Evolutionary conservation across 208 protist genomes (phyloP), one percentile per base, ranked within the genome.

Genomic region (Acanthamoeba triangularis): DNA sequence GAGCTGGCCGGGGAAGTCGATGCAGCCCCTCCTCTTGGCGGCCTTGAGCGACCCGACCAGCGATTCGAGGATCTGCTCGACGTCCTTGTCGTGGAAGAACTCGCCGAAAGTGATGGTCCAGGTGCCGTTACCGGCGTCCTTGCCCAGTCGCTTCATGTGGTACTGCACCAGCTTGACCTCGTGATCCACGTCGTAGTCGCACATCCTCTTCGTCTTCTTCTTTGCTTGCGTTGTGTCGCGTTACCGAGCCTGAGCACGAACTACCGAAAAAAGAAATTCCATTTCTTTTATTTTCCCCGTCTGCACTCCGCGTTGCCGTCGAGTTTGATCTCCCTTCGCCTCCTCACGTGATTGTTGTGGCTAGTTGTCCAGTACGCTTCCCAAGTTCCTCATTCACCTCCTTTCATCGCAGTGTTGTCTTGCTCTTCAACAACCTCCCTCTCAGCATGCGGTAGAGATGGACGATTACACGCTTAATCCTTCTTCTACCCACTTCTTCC

Each of bases 11-110:
- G 37, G 35, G 65, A 95, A 96, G 14, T 94, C 49, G n/a, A 96
- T 94, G 23, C 95, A 10, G 18, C 78, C 95, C 13, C 95, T 25
- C 49, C 35, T 96, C 95, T 96, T 96, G 18, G 95, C 95, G n/a
- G 95, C 95, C 90, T 96, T 96, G 30, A 96, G 88, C 3, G 87
- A 87, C 4, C 95, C 95, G 23, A 96, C 95, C 13, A 96, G 59
- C 44, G 74, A 69, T 54, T 96, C 95, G 67, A 96, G 95, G 44
- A 84, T 65, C 30, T 96, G 80, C 65, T 94, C 95, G 41, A 96
- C 87, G 23, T 96, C 37, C 30, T 82, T 44, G 59, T 96, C 95
- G 61, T 94, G 10, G 54, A 96, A 96, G 61, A 96, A 95, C 47
- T 76, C 59, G 54, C 82, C 95, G 72, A 96, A 96, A 0, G 76